Evolutionary conservation across 768 basidiomycete species (phyloP).

Genomic region (Leccinum disarticulatum): DNA sequence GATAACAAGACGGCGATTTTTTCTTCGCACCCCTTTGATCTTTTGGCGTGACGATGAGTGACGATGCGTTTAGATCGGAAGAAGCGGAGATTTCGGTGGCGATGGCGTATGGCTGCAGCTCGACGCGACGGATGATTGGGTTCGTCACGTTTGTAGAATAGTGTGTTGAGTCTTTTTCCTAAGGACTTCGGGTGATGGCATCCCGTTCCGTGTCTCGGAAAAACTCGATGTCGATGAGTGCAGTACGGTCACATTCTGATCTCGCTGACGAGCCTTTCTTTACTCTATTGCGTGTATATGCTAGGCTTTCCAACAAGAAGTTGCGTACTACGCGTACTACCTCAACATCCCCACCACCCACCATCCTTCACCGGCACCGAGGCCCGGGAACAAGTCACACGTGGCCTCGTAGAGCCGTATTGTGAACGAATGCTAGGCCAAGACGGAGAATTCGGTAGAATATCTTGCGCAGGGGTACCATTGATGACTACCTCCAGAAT

Average conservation of each 20-base stretch:
- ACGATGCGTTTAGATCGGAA: slow-evolving; percentile 41
- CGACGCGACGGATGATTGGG: slow-evolving; percentile 89
- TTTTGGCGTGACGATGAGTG: slow-evolving; percentile 6
- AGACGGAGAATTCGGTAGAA: slow-evolving; percentile 75
- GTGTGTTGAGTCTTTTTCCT: slow-evolving; percentile 46
- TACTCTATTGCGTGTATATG: not conserved
- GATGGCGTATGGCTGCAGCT: slow-evolving; percentile 91
- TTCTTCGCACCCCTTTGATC: slow-evolving; percentile 10
- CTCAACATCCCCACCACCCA: slow-evolving; percentile 77
- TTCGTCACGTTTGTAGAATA: slow-evolving; percentile 93
- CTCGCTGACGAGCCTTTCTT: slow-evolving; percentile 11
- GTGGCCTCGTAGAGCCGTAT: slow-evolving; percentile 93
- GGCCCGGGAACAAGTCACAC: slow-evolving; percentile 60
- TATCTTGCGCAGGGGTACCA: slow-evolving; percentile 91
- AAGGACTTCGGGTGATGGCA: no score
- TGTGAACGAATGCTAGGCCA: slow-evolving; percentile 75
- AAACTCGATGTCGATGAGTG: slow-evolving; percentile 4
- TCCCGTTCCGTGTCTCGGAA: slow-evolving; percentile 19
- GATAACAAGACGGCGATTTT: slow-evolving; percentile 58
- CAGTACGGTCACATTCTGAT: slow-evolving; percentile 6
- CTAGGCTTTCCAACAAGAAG: slow-evolving; percentile 90
- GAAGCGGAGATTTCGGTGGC: slow-evolving; percentile 71
- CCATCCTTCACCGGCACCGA: slow-evolving; percentile 77
- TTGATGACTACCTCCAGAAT: slow-evolving; percentile 82
- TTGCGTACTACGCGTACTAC: slow-evolving; percentile 83